Evolutionary conservation across 192 early-diverging fungal species (phyloP), one percentile per base, ranked within the genome.

Genomic region (Umbelopsis vinacea): DNA sequence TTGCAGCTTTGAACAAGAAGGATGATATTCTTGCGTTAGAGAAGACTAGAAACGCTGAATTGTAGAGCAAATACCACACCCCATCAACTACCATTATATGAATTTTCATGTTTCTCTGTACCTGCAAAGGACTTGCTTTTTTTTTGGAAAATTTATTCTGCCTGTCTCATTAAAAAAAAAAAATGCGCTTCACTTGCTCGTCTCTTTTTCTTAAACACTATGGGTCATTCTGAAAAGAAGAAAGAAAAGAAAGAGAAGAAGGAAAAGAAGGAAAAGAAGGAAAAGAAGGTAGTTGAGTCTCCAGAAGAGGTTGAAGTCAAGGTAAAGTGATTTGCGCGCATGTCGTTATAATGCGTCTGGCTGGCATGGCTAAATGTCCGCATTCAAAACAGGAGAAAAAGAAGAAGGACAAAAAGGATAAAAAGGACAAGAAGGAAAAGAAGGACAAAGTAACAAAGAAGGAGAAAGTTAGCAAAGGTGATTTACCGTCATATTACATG

Each of bases 221-320:
- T 47, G 47, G 69, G 77, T 29, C 70, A 82, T 50, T 73, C 75
- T 47, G 71, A 81, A n/a, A 71, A 75, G 46, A 67, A 80, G 33
- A 57, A 78, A 21, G 67, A 52, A 22, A 71, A 73, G 50, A 74
- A 81, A 66, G 81, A 84, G 67, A 78, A 80, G 70, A 77, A 80
- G 22, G 67, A 68, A 24, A 71, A 79, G 33, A 68, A 67, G 6
- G 52, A 84, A 70, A 78, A 80, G 70, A 77, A 80, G 22, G 67
- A 68, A 24, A 71, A 79, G 33, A 68, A 67, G 6, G 52, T 68
- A 50, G 69, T 75, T 52, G 72, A 77, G 3, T 54, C 50, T 8
- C 46, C 53, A 26, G 74, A 75, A 70, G 46, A 72, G 45, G 46
- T 3, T 24, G 53, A 54, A 63, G 33, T 17, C 26, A 37, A 63